A percentile compares a stretch with the other conserved stretches of the same genome.
Conservation (phyloP, 257 asterid genomes). For the Solanum pinnatisectum region DNA sequence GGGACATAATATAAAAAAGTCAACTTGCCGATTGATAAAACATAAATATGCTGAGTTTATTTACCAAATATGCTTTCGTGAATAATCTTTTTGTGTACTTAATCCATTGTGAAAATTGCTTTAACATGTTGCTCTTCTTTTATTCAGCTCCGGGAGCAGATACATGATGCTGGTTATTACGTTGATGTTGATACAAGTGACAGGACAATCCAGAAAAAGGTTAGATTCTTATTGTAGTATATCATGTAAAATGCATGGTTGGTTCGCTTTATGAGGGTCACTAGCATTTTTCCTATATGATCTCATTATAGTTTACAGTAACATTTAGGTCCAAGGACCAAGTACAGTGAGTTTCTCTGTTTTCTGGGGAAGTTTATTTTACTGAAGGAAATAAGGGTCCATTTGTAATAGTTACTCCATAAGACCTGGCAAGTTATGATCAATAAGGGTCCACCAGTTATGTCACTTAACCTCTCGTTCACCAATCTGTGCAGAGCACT, state of each 20-base stretch:
- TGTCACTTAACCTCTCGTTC: background rate
- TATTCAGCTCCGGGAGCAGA: conserved; percentile 55
- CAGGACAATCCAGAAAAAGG: conserved; percentile 92
- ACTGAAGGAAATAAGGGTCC: background rate
- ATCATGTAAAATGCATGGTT: background rate
- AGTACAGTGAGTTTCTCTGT: background rate
- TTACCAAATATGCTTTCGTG: background rate
- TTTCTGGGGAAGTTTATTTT: background rate
- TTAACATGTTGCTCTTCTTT: background rate
- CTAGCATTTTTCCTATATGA: background rate
- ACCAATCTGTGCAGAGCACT: background rate
- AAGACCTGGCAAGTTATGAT: background rate
- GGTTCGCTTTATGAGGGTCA: background rate
- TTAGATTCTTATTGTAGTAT: conserved; percentile 1
- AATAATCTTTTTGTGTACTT: background rate
- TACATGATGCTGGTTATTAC: conserved; percentile 67
- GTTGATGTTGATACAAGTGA: conserved; percentile 87
- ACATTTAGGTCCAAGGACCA: background rate
- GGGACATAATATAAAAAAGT: background rate
- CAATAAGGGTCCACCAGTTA: background rate
- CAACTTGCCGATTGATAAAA: background rate
- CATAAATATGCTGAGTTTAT: background rate
- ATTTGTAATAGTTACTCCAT: background rate
- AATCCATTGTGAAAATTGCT: conserved; percentile 1
- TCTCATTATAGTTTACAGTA: background rate